Evolutionary conservation across 2,329 filamentous ascomycete species (phyloP).

Genomic region (Fusarium mangiferae): DNA sequence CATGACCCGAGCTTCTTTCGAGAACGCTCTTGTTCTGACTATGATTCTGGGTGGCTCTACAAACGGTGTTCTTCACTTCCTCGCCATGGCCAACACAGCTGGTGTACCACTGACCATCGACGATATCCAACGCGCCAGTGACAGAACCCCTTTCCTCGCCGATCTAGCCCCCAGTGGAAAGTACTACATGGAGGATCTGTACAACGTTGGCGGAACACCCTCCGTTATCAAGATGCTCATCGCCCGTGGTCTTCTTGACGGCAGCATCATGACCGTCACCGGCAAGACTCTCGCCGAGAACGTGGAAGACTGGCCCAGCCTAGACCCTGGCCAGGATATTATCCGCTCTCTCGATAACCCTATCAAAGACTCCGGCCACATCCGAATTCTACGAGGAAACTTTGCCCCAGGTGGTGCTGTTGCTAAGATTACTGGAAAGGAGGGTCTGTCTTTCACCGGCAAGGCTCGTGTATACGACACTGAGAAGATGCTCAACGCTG

Average conservation of each 20-base stretch:
- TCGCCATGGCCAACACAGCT: slow-evolving; percentile 90
- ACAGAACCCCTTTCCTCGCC: slow-evolving; percentile 87
- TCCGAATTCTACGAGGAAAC: slow-evolving; percentile 89
- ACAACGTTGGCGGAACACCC: slow-evolving; percentile 85
- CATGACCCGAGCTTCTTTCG: slow-evolving; percentile 81
- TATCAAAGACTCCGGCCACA: slow-evolving; percentile 86
- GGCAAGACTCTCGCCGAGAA: slow-evolving; percentile 87
- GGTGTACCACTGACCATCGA: slow-evolving; percentile 81
- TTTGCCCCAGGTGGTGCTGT: slow-evolving; percentile 89
- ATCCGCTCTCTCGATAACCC: slow-evolving; percentile 80
- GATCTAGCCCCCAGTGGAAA: slow-evolving; percentile 85
- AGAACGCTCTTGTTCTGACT: slow-evolving; percentile 89
- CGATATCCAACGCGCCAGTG: slow-evolving; percentile 82
- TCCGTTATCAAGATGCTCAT: slow-evolving; percentile 88
- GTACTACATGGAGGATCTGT: slow-evolving; percentile 90
- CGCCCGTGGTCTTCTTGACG: slow-evolving; percentile 79
- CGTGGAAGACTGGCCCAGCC: slow-evolving; percentile 77
- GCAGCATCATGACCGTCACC: slow-evolving; percentile 82
- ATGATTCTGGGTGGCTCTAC: slow-evolving; percentile 93
- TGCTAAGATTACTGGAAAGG: slow-evolving; percentile 96
- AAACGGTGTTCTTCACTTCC: slow-evolving; percentile 87
- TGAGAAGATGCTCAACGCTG: slow-evolving; percentile 80
- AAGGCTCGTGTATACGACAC: slow-evolving; percentile 87
- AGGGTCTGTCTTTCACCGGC: slow-evolving; percentile 84
- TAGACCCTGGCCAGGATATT: slow-evolving; percentile 82